phyloP scores from a whole-genome alignment of 2,329 filamentous ascomycete species.

The Periconia digitata region DNA sequence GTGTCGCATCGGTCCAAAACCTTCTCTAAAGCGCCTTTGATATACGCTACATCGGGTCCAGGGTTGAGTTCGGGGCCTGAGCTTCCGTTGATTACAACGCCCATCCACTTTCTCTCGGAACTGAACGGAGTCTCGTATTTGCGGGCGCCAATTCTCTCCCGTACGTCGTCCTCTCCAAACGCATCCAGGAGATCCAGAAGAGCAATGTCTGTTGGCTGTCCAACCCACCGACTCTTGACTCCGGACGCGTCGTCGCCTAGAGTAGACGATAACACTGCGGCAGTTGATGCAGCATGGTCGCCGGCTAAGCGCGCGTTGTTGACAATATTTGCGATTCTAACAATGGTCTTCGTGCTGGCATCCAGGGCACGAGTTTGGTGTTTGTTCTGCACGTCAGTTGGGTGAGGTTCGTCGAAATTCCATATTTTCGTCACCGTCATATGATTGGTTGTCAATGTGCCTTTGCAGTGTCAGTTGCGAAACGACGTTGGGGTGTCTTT shows the following conservation, averaged over 20 bases:
- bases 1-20: conserved; percentile 86
- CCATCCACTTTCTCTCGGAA: conserved; percentile 99
- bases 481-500: not conserved
- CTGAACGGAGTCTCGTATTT: conserved; percentile 91
- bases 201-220: conserved; percentile 96
- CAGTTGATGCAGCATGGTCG: conserved; percentile 68
- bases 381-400: conserved; percentile 60
- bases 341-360: conserved; percentile 73
- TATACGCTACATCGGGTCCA: conserved; percentile 82
- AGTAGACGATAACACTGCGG: conserved; percentile 84
- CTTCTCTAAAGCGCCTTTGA: conserved; percentile 92
- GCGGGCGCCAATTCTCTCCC: conserved; percentile 80
- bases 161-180: conserved; percentile 88
- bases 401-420: conserved; percentile 73
- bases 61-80: conserved; percentile 53
- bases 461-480: conserved; percentile 41
- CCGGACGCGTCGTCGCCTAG: conserved; percentile 64
- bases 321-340: conserved; percentile 93
- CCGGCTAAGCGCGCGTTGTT: conserved; percentile 87
- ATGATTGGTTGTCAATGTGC: conserved; percentile 94
- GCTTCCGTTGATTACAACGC: conserved; percentile 70
- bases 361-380: conserved; percentile 61
- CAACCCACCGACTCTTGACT: conserved; percentile 86
- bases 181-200: conserved; percentile 89
- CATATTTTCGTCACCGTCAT: conserved; percentile 98